Evolutionary conservation across 106 monocot genomes (phyloP).

Genomic region (Agapanthus africanus): DNA sequence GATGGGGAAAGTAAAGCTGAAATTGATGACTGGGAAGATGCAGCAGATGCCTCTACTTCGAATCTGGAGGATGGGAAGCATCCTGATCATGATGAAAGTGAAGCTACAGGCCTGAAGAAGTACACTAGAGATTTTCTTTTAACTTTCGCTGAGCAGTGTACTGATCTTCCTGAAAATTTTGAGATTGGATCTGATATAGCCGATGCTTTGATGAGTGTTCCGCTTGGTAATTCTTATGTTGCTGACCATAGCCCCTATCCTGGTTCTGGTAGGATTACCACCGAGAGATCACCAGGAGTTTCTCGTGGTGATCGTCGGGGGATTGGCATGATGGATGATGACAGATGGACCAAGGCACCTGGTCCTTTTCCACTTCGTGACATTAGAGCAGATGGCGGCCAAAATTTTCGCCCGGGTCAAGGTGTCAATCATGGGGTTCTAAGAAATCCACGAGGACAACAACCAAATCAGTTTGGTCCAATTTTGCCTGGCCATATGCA

Average conservation of each 20-base stretch:
- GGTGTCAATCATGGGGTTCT: constrained; percentile 36
- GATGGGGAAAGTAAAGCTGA: constrained; percentile 37
- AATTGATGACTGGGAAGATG: constrained; percentile 67
- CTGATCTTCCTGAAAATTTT: constrained; percentile 40
- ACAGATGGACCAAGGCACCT: constrained; percentile 30
- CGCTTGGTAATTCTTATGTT: constrained; percentile 13
- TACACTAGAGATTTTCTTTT: constrained; percentile 47
- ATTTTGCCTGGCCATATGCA: constrained; percentile 34
- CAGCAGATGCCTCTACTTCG: constrained; percentile 39
- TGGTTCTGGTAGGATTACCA: constrained; percentile 57
- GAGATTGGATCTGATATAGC: constrained; percentile 37
- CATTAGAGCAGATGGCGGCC: constrained; percentile 10
- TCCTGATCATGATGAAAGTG: not conserved
- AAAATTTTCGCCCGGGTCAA: constrained; percentile 24
- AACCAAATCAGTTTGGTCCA: constrained; percentile 26
- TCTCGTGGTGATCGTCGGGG: constrained; percentile 41
- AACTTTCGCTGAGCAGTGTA: constrained; percentile 31
- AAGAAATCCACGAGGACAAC: constrained; percentile 36
- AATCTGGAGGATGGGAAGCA: constrained; percentile 26
- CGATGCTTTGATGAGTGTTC: constrained; percentile 25
- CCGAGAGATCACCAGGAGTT: constrained; percentile 27
- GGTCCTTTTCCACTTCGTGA: constrained; percentile 14
- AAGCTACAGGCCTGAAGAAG: constrained; percentile 17
- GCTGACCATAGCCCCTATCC: constrained; percentile 27
- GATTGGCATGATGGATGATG: constrained; percentile 19